A percentile compares a stretch with the other conserved stretches of the same genome.
Evolutionary conservation across 176 grass and related monocot species (phyloP).

Genomic region (Raddia guianensis): DNA sequence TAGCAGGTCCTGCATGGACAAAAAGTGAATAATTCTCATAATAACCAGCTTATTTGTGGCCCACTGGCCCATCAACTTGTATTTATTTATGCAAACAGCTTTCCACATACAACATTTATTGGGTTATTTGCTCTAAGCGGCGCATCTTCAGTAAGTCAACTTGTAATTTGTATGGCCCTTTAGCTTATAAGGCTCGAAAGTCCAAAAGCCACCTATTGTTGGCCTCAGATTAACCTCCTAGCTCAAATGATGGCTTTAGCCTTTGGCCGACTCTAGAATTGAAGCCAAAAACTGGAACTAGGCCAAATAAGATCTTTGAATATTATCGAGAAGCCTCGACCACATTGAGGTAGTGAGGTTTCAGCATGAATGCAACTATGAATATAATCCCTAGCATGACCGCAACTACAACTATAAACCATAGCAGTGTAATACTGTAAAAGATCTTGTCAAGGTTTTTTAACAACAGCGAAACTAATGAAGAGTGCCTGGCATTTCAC

Average conservation of each 20-base stretch:
- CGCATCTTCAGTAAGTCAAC: not conserved
- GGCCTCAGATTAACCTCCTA: not conserved
- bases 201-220: not conserved
- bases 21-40: not conserved
- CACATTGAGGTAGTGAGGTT: not conserved
- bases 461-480: slow-evolving; percentile 8
- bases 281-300: not conserved
- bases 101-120: not conserved
- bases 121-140: not conserved
- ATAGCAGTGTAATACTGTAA: not conserved
- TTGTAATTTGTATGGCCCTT: not conserved
- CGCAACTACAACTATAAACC: not conserved
- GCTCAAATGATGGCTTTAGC: not conserved
- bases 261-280: not conserved
- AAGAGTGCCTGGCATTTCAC: not conserved
- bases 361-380: not conserved
- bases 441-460: not conserved
- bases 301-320: not conserved
- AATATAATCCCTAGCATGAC: not conserved
- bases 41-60: not conserved
- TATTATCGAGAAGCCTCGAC: not conserved
- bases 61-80: not conserved
- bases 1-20: not conserved
- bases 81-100: slow-evolving; percentile 29
- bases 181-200: slow-evolving; percentile 7